These are phyloP conservation scores for Cercospora sp. DNA, from an alignment of 2,329 filamentous ascomycete species.

Conservation along the genomic window DNA sequence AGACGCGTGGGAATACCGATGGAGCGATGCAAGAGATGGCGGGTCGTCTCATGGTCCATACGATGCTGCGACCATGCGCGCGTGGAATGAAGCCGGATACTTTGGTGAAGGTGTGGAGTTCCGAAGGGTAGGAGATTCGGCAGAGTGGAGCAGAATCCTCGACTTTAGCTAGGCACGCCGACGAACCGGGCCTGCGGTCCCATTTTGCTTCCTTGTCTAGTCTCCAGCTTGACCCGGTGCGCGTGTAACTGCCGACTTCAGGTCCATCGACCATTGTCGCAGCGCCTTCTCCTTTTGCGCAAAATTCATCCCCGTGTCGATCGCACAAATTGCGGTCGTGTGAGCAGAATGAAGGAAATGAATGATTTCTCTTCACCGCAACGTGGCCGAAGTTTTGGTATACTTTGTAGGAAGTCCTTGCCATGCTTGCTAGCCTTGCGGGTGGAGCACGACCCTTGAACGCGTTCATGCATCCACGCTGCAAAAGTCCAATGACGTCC, in stretches of 20 bases:
- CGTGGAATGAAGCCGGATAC: slow-evolving; percentile 89
- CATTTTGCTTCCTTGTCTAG: slow-evolving; percentile 7
- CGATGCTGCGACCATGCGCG: slow-evolving; percentile 79
- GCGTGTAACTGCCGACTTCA: not conserved
- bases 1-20: slow-evolving; percentile 78
- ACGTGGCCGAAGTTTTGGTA: slow-evolving; percentile 17
- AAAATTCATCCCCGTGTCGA: not conserved
- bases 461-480: slow-evolving; percentile 12
- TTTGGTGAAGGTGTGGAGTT: slow-evolving; percentile 82
- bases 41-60: slow-evolving; percentile 82
- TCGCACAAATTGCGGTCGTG: not conserved
- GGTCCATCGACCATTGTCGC: not conserved
- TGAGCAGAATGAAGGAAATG: not conserved
- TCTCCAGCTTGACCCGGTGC: not conserved
- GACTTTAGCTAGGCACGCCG: slow-evolving; percentile 35
- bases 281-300: not conserved
- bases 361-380: slow-evolving; percentile 14
- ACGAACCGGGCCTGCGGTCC: slow-evolving; percentile 6
- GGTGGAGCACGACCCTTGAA: slow-evolving; percentile 11
- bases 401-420: slow-evolving; percentile 4
- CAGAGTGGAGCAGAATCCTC: slow-evolving; percentile 47
- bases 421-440: slow-evolving; percentile 14
- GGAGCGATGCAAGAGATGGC: slow-evolving; percentile 83
- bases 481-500: slow-evolving; percentile 18
- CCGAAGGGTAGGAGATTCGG: slow-evolving; percentile 42